A percentile compares a stretch with the other conserved stretches of the same genome.
Evolutionary conservation across 257 asterid species (phyloP).

Genomic region (Solanum chiquidenum): DNA sequence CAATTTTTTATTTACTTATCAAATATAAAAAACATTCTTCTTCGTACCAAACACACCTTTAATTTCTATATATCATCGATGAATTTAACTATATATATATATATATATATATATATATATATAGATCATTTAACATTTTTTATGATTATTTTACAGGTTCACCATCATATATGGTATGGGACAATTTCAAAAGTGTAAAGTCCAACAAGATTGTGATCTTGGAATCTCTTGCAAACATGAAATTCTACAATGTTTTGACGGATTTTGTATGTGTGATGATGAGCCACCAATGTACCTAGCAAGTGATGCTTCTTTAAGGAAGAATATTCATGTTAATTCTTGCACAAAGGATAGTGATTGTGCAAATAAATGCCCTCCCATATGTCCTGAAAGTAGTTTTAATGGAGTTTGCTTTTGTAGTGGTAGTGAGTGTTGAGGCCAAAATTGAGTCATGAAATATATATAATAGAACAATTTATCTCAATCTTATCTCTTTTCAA

Average conservation of each 20-base stretch:
- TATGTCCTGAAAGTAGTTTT: background rate
- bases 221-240: background rate
- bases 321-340: background rate
- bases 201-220: background rate
- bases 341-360: background rate
- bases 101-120: no score
- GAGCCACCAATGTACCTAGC: background rate
- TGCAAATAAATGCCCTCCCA: background rate
- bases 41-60: background rate
- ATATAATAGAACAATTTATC: no score
- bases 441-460: no score
- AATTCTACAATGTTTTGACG: background rate
- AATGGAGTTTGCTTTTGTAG: no score
- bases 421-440: no score
- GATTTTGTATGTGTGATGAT: background rate
- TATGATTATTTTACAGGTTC: background rate
- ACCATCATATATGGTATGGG: background rate
- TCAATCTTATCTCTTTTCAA: no score
- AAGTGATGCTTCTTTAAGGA: background rate
- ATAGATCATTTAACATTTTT: background rate
- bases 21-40: background rate
- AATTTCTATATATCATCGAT: background rate
- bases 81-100: background rate
- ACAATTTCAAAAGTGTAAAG: background rate
- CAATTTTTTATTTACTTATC: no score